A percentile compares a stretch with the other conserved stretches of the same genome.
phyloP scores from a whole-genome alignment of 371 early-diverging fungal species.

The Mucor indicus region DNA sequence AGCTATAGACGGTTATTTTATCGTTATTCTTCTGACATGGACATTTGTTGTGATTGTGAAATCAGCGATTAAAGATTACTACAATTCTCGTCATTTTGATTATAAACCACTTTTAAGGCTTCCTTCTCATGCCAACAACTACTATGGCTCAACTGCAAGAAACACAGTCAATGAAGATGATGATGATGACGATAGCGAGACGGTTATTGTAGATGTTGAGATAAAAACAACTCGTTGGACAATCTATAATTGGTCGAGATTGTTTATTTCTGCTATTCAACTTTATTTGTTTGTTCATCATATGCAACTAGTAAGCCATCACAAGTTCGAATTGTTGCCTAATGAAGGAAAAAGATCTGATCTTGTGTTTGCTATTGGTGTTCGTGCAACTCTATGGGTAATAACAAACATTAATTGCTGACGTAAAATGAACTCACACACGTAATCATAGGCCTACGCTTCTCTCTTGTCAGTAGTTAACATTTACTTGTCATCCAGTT shows the following conservation, averaged over 20 bases:
- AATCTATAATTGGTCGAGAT: slow-evolving; percentile 5
- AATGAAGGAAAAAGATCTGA: not conserved
- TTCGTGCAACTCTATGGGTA: slow-evolving; percentile 15
- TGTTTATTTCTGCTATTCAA: slow-evolving; percentile 6
- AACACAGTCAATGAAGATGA: not conserved
- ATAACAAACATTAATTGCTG: not conserved
- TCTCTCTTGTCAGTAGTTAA: slow-evolving; percentile 19
- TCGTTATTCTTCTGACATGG: not conserved
- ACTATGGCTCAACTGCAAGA: slow-evolving; percentile 1
- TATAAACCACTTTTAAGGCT: slow-evolving; percentile 7
- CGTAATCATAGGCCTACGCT: slow-evolving; percentile 18
- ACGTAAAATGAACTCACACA: not conserved
- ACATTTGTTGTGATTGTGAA: not conserved
- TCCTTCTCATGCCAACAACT: not conserved
- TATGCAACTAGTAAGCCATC: not conserved
- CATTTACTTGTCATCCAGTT: slow-evolving; percentile 12
- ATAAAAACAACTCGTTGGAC: slow-evolving; percentile 7
- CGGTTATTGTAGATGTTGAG: slow-evolving; percentile 1
- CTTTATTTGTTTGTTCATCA: not conserved
- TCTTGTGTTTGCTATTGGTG: slow-evolving; percentile 2
- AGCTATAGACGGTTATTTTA: not conserved
- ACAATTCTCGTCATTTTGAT: not conserved
- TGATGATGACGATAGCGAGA: slow-evolving; percentile 1
- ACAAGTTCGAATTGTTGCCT: not conserved
- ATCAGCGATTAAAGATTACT: slow-evolving; percentile 1